Base-by-base conservation (phyloP, 2,329 filamentous ascomycete species). In the Incumbomyces delicatus region DNA sequence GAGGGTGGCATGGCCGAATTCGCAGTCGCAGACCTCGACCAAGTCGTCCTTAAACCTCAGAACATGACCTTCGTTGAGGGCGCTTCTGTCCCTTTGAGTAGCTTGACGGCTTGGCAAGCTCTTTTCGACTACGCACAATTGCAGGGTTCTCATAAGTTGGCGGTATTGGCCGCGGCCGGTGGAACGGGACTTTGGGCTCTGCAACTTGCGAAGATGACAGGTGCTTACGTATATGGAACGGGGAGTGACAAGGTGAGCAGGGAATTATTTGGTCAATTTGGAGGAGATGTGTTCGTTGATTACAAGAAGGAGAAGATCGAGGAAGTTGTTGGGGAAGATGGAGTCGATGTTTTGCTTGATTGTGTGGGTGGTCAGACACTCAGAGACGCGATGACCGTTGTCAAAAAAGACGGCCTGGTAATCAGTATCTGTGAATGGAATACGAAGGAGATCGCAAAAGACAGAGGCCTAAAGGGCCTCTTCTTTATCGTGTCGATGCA, bases 131-230 rank as follows among this genome's bases (percentile, higher is more conserved):
- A 35, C 16, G 33, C n/a, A n/a, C 13, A 35, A 4, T 17, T 35
- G 33, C 33, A 35, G 16, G 12, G 16, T 14, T 4, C 4, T 35
- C 33, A 35, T 6, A 35, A 35, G 33, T 11, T 73, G 3, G 60
- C 70, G 10, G 57, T 73, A 12, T 71, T 65, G 3, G 71, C 62
- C 39, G 69, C 69, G 1, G 65, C 67, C 3, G 70, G 71, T 2
- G 62, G 63, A 3, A 67, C 71, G 1, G 71, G 71, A 2, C 58
- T 64, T 29, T 73, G 68, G 69, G 58, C 63, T 18, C 58, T 69
- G 41, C 70, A 70, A 58, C 52, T 70, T 27, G 66, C 66, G 14
- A 60, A 59, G 37, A 51, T 57, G 45, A 60, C 61, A 22, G 66
- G 69, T 1, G 60, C 61, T 2, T 56, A 64, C 33, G 66, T 73